Base-by-base conservation (phyloP, 2,329 filamentous ascomycete species). In the Ascochyta koolunga region DNA sequence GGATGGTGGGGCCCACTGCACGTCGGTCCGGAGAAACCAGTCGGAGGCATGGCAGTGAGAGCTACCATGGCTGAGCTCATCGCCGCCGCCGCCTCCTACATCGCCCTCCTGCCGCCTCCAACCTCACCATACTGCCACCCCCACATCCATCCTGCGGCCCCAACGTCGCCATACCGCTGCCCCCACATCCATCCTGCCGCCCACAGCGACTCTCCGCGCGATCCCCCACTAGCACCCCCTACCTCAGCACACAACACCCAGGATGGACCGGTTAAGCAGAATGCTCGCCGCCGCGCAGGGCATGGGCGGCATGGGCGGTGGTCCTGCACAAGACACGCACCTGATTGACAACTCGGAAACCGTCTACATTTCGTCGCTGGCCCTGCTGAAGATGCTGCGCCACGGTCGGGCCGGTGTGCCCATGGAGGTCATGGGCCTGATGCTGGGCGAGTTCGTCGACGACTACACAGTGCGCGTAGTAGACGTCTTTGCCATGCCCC, bases 381-480 rank as follows among this genome's bases (percentile, higher is more conserved):
- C 95, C 46, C 84, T 99, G 47, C 83, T 99, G 68, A 99, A 99
- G 85, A 99, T 99, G 95, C 84, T 99, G 77, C 89, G 95, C 75
- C 95, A 99, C 78, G 95, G 95, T 62, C 89, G 95, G 65, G 95
- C 95, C 35, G 95, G 95, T 81, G 95, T 99, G 63, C 95, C 95
- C 18, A 99, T 99, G 95, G 95, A 99, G 83, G 95, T 99, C 76
- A 99, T 99, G 95, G 95, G 95, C 59, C 82, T 99, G 75, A 99
- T 99, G 95, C 80, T 98, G 70, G 95, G 95, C 76, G 95, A 98
- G 77, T 98, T 99, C 68, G 93, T 99, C 56, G 95, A 99, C 73
- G 95, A 98, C 80, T 99, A 97, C 79, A 99, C 95, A 55, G 95
- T 99, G 59, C 89, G 93, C 65, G 95, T 99, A 13, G 93, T 98